Conservation (phyloP, 352 stramenopile genomes). For the Globisporangium lucens region DNA sequence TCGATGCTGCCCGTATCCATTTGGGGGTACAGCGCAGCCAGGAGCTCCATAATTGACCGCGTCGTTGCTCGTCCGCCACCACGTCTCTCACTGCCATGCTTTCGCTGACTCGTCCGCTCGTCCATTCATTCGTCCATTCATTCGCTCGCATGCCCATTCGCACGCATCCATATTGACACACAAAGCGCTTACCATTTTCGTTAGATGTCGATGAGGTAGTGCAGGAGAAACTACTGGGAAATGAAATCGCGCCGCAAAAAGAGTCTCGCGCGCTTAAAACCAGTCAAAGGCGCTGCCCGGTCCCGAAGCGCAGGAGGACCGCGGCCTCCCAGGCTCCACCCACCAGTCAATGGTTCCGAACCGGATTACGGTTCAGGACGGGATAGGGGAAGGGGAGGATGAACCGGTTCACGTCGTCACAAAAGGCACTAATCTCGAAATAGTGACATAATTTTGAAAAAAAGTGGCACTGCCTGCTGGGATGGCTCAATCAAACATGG, state of each 20-base stretch:
- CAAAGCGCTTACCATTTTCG: constrained; percentile 36
- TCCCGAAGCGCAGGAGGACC: background rate
- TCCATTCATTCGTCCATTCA: background rate
- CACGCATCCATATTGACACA: background rate
- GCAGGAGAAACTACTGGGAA: constrained; percentile 48
- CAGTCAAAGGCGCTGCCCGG: constrained; percentile 11
- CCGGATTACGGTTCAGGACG: background rate
- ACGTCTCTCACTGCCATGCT: background rate
- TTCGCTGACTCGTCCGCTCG: no score
- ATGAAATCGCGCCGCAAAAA: constrained; percentile 20
- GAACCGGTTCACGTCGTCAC: background rate
- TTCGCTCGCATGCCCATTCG: background rate
- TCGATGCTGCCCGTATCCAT: background rate
- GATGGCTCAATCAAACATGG: background rate
- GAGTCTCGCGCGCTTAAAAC: constrained; percentile 33
- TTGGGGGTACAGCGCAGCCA: background rate
- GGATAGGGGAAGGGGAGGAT: background rate
- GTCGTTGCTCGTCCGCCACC: background rate
- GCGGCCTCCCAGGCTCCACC: background rate
- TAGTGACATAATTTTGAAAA: background rate
- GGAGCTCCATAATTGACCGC: background rate
- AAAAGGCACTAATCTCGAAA: background rate
- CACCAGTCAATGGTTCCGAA: constrained; percentile 28
- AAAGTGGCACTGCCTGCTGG: background rate
- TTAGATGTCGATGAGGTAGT: constrained; percentile 86